These are phyloP conservation scores for Botrytis cinerea DNA, from an alignment of 2,329 filamentous ascomycete genomes.

Conservation along the genomic window DNA sequence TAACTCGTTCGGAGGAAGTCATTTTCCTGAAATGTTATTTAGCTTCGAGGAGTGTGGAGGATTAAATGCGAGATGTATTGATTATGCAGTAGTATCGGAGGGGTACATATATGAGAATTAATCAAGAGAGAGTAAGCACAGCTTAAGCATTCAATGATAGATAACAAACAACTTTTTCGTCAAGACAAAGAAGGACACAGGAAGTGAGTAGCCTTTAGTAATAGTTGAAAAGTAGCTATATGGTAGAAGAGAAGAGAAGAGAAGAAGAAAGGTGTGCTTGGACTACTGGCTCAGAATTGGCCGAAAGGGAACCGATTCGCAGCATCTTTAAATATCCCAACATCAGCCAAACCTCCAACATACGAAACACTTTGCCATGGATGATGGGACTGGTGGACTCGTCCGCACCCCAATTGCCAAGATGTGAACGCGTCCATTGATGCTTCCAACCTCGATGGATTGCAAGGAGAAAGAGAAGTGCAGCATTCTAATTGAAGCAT, in stretches of 20 bases:
- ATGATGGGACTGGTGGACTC: no score
- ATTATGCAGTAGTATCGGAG: neutral
- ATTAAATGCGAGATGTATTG: neutral
- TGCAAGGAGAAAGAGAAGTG: neutral
- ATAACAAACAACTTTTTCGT: neutral
- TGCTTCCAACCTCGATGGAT: neutral
- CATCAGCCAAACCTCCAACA: neutral
- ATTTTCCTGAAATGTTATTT: conserved; percentile 19
- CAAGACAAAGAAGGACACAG: neutral
- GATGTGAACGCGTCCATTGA: neutral
- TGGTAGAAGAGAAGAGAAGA: neutral
- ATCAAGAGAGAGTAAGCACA: neutral
- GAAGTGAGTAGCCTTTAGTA: neutral
- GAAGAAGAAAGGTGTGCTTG: neutral
- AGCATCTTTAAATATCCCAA: neutral
- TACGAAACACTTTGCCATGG: neutral
- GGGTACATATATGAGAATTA: neutral
- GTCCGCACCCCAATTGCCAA: neutral
- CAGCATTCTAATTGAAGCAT: neutral
- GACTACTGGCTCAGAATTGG: neutral
- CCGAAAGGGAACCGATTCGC: neutral
- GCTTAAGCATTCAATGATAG: neutral
- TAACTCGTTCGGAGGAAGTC: conserved; percentile 31
- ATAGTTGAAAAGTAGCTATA: neutral
- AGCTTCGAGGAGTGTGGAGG: neutral